Base-by-base conservation (phyloP, 805 yeast species). In the Metschnikowia henanensis region DNA sequence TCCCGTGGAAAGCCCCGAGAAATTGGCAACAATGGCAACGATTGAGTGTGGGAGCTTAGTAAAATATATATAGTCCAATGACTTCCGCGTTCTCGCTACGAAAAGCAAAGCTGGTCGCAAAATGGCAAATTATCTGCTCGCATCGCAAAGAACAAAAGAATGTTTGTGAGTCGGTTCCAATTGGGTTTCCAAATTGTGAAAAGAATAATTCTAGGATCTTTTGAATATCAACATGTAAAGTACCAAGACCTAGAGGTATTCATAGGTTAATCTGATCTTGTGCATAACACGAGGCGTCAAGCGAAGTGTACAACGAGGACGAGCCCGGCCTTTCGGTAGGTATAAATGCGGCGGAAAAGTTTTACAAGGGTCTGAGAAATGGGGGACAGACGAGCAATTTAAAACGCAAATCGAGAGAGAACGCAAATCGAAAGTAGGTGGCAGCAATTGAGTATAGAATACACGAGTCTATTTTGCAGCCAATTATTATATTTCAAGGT, bases 351-450 rank as follows among this genome's bases (percentile, higher is more conserved):
- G 12, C 25, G 23, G 16, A 19, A 2, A 28, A 9, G 13, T 18
- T 6, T 16, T 6, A 29, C 22, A 12, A 30, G 37, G 21, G 8
- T 21, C 15, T 22, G 6, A 3, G 16, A 15, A n/a, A 19, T 29
- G 10, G 30, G 30, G 5, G 5, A 35, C 4, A 3, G n/a, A 16
- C 3, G 15, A 35, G 2, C 9, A 12, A 15, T 23, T 2, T 20
- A 19, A 12, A 15, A n/a, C 29, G 41, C 8, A 3, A 17, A 31
- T n/a, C n/a, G n/a, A n/a, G n/a, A n/a, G n/a, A n/a, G n/a, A n/a
- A n/a, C n/a, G n/a, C n/a, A n/a, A n/a, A n/a, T 20, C 41, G 31
- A n/a, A 30, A 38, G 30, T 38, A 30, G 35, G 41, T 31, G 23
- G 30, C 36, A 4, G 29, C 41, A 9, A 30, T 38, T 23, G 41